A percentile compares a stretch with the other conserved stretches of the same genome.
These are phyloP conservation scores for Saccharomycodes ludwigii DNA, from an alignment of 805 yeast genomes.

Conservation along the genomic window DNA sequence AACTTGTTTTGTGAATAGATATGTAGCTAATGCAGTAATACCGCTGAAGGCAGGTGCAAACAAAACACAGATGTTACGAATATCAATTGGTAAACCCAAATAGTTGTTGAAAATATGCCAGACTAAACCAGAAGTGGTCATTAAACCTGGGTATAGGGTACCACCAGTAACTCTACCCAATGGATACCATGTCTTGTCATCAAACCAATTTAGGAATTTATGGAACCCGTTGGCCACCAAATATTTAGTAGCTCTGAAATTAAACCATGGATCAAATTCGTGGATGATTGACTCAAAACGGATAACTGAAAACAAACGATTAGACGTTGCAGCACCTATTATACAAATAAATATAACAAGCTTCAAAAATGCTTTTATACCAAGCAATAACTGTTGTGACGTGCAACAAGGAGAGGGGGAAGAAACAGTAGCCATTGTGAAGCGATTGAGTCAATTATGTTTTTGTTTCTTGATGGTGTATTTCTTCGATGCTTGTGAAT, in stretches of 20 bases:
- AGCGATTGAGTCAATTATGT: too few relatives aligned
- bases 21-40: conserved; percentile 81
- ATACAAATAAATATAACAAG: conserved; percentile 60
- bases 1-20: conserved; percentile 77
- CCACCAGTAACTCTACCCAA: conserved; percentile 99
- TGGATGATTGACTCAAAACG: conserved; percentile 94
- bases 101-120: conserved; percentile 57
- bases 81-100: conserved; percentile 75
- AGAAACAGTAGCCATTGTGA: too few relatives aligned
- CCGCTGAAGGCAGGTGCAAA: conserved; percentile 96
- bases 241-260: conserved; percentile 91
- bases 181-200: conserved; percentile 98
- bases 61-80: conserved; percentile 89
- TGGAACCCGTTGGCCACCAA: conserved; percentile 73
- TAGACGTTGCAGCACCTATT: conserved; percentile 84
- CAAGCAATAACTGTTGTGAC: too few relatives aligned
- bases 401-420: too few relatives aligned
- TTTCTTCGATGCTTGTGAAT: too few relatives aligned
- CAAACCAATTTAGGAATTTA: conserved; percentile 95
- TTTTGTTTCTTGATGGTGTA: too few relatives aligned
- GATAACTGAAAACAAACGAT: conserved; percentile 91
- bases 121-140: conserved; percentile 92
- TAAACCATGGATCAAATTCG: conserved; percentile 96
- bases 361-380: too few relatives aligned
- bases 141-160: conserved; percentile 91